These are phyloP conservation scores for Exobasidium cylindrosporum DNA, from an alignment of 1,284 basidiomycete species.

Conservation along the genomic window DNA sequence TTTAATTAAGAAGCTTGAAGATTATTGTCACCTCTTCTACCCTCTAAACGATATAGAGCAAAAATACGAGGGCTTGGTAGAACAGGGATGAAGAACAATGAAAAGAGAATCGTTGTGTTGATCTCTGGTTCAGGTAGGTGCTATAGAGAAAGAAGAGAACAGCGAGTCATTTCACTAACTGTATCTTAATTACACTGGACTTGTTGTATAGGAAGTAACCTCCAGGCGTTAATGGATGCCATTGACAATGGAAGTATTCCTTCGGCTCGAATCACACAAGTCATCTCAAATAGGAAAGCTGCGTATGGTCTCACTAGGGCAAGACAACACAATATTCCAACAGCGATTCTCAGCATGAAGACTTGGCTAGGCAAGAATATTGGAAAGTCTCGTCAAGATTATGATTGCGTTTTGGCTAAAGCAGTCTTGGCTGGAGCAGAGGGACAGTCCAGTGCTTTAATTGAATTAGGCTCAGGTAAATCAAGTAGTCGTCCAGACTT, in stretches of 20 bases:
- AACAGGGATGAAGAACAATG: too few relatives aligned
- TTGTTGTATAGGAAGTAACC: slow-evolving; percentile 70
- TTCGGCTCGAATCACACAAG: slow-evolving; percentile 70
- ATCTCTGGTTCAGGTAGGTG: slow-evolving; percentile 48
- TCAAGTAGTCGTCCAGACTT: slow-evolving; percentile 66
- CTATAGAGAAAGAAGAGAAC: neutral
- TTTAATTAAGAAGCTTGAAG: too few relatives aligned
- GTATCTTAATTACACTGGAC: neutral
- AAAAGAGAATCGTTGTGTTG: slow-evolving; percentile 39
- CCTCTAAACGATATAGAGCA: too few relatives aligned
- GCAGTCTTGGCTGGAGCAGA: slow-evolving; percentile 62
- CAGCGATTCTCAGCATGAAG: slow-evolving; percentile 78
- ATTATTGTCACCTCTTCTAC: too few relatives aligned
- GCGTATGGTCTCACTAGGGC: slow-evolving; percentile 87
- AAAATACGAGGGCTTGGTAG: too few relatives aligned
- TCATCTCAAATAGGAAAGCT: slow-evolving; percentile 87
- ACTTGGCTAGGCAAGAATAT: slow-evolving; percentile 72
- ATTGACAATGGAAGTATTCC: slow-evolving; percentile 61
- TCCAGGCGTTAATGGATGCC: slow-evolving; percentile 92
- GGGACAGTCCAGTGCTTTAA: slow-evolving; percentile 8
- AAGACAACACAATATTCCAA: slow-evolving; percentile 73
- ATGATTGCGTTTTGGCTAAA: slow-evolving; percentile 78
- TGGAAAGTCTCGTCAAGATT: slow-evolving; percentile 74
- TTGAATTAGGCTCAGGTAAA: neutral
- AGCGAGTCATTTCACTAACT: neutral